These are phyloP conservation scores for Fusarium compactum DNA, from an alignment of 2,329 filamentous ascomycete species.

Conservation along the genomic window DNA sequence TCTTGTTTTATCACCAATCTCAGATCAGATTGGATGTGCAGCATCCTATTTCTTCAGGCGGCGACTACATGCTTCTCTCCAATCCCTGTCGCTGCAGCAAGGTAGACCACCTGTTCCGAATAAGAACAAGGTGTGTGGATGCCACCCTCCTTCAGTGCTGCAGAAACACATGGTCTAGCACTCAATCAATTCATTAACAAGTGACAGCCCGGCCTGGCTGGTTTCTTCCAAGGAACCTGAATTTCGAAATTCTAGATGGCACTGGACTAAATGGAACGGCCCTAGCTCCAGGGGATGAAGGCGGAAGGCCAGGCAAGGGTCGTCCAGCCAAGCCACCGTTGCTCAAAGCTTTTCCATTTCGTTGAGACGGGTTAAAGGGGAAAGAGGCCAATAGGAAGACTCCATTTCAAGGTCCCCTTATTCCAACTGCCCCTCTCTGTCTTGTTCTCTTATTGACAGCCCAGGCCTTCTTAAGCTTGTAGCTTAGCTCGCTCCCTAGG, in stretches of 20 bases:
- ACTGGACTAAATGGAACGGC: slow-evolving; percentile 12
- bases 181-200: neutral
- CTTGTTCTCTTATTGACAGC: slow-evolving; percentile 24
- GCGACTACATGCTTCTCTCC: neutral
- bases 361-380: slow-evolving; percentile 22
- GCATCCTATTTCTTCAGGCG: slow-evolving; percentile 5
- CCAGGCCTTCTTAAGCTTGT: slow-evolving; percentile 34
- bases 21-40: slow-evolving; percentile 9
- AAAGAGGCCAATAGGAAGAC: slow-evolving; percentile 4
- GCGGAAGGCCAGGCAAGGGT: slow-evolving; percentile 1
- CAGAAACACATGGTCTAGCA: neutral
- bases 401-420: slow-evolving; percentile 14
- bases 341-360: slow-evolving; percentile 35
- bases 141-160: slow-evolving; percentile 27
- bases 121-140: slow-evolving; percentile 30
- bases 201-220: neutral
- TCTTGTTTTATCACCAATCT: slow-evolving; percentile 2
- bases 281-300: slow-evolving; percentile 33
- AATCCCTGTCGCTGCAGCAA: slow-evolving; percentile 9
- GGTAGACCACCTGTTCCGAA: slow-evolving; percentile 21
- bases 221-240: slow-evolving; percentile 26
- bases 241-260: slow-evolving; percentile 26
- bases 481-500: slow-evolving; percentile 17
- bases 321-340: slow-evolving; percentile 26
- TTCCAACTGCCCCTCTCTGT: slow-evolving; percentile 28